Base-by-base conservation (phyloP, 75 land plant genomes). In the Pinus albicaulis region DNA sequence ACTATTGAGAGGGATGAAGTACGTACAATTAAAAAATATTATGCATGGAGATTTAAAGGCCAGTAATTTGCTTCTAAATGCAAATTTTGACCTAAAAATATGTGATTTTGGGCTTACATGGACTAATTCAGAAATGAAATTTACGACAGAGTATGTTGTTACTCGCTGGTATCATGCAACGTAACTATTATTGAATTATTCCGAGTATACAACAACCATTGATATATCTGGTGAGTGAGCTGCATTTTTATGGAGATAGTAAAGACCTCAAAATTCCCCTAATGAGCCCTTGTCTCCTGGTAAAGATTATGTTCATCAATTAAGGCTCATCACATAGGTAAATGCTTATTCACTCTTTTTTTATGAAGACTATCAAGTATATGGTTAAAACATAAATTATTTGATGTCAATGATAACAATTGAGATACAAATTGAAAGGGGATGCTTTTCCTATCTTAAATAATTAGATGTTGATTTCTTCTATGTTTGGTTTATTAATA, bases 121-220 rank as follows among this genome's bases (percentile, higher is more conserved):
- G 4, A 94, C 95, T 41, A 95, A 93, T 25, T 92, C 93, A 68
- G 99, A 96, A 82, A 90, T 95, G n/a, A 95, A 96, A 77, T 94
- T 93, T 83, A 94, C 94, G 98, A 93, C 99, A 1, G 98, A 96
- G 77, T 96, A 96, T 87, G 99, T 96, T 64, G 99, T 96, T 24
- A 96, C 99, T 17, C 86, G 99, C 11, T 95, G 97, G 97, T 95
- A 95, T 57, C 88, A 94, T 44, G 99, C 98, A 56, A 98, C 99
- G 20, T 93, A 96, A 64, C 52, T 96, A 70, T 95, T 94, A 44
- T 83, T 96, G 7, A 96, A 96, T 74, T 92, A 93, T 76, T 87
- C 93, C 0, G 95, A 89, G 74, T 95, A 95, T 73, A 95, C 95
- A 76, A 93, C 90, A 41, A 95, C 95, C 55, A 90, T 95, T 81